Evolutionary conservation across 306 rosid species (phyloP).

Genomic region (Malus sylvestris): DNA sequence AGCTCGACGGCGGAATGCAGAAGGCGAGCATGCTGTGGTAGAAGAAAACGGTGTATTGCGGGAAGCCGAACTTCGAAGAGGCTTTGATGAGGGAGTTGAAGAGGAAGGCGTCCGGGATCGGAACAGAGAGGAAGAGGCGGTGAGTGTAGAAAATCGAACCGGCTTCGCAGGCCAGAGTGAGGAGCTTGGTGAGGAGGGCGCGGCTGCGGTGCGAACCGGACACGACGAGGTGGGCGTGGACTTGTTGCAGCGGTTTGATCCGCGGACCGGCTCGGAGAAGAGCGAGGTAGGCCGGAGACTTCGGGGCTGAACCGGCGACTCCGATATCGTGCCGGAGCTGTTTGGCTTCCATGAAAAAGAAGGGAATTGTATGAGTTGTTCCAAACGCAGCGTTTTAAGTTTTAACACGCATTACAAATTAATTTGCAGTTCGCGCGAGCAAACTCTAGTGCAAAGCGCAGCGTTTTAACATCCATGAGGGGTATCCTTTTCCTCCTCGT

Average conservation of each 20-base stretch:
- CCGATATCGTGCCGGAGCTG: constrained; percentile 4
- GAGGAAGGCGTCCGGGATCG: constrained; percentile 62
- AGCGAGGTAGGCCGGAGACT: constrained; percentile 53
- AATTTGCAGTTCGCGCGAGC: not conserved
- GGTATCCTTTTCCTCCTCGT: not conserved
- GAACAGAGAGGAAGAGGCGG: constrained; percentile 40
- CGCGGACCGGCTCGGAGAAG: constrained; percentile 61
- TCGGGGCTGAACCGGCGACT: constrained; percentile 1
- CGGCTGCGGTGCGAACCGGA: constrained; percentile 54
- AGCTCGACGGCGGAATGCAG: constrained; percentile 40
- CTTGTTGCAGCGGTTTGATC: constrained; percentile 51
- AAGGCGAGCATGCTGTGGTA: constrained; percentile 56
- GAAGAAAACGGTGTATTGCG: constrained; percentile 49
- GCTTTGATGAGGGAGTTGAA: constrained; percentile 61
- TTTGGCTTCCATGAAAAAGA: constrained; percentile 31
- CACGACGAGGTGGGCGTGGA: constrained; percentile 65
- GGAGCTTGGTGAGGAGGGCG: constrained; percentile 73
- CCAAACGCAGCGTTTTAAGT: not conserved
- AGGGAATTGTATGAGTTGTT: not conserved
- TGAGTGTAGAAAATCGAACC: constrained; percentile 63
- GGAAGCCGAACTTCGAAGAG: constrained; percentile 49
- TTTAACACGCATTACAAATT: not conserved
- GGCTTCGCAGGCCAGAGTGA: constrained; percentile 61
- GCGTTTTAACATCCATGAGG: not conserved
- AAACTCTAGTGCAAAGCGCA: not conserved